These are phyloP conservation scores for Keithomyces neogunnii DNA, from an alignment of 2,329 filamentous ascomycete species.

Conservation along the genomic window DNA sequence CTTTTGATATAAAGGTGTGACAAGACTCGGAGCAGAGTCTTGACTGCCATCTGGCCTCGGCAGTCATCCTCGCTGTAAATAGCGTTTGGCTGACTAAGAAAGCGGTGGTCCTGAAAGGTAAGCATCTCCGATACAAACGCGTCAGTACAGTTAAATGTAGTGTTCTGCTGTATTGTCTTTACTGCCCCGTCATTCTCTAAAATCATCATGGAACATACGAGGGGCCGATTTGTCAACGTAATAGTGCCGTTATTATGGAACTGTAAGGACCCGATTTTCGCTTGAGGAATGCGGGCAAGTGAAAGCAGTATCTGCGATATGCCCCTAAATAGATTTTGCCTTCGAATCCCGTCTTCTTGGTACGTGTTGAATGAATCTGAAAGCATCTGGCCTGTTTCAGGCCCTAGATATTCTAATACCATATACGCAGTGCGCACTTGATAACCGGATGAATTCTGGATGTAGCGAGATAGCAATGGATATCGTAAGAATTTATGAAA, in stretches of 20 bases:
- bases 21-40: slow-evolving; percentile 13
- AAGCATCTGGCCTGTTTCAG: slow-evolving; percentile 18
- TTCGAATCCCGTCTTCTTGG: slow-evolving; percentile 5
- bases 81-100: slow-evolving; percentile 18
- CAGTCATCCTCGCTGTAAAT: slow-evolving; percentile 13
- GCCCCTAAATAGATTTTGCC: slow-evolving; percentile 19
- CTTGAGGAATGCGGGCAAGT: slow-evolving; percentile 18
- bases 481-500: slow-evolving; percentile 5
- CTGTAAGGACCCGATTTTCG: slow-evolving; percentile 19
- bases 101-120: slow-evolving; percentile 13
- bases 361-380: slow-evolving; percentile 16
- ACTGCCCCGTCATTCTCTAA: slow-evolving; percentile 24
- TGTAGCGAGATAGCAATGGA: slow-evolving; percentile 12
- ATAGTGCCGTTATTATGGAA: slow-evolving; percentile 22
- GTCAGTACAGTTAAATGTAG: slow-evolving; percentile 22
- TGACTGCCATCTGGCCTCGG: slow-evolving; percentile 18
- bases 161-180: slow-evolving; percentile 17
- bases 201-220: slow-evolving; percentile 17
- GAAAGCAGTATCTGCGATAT: slow-evolving; percentile 19
- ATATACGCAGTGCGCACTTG: slow-evolving; percentile 13
- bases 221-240: slow-evolving; percentile 21
- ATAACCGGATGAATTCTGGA: background rate
- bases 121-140: slow-evolving; percentile 16
- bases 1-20: slow-evolving; percentile 16
- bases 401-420: slow-evolving; percentile 17